Conservation (phyloP, 352 stramenopile genomes). For the Phytophthora hibernalis region DNA sequence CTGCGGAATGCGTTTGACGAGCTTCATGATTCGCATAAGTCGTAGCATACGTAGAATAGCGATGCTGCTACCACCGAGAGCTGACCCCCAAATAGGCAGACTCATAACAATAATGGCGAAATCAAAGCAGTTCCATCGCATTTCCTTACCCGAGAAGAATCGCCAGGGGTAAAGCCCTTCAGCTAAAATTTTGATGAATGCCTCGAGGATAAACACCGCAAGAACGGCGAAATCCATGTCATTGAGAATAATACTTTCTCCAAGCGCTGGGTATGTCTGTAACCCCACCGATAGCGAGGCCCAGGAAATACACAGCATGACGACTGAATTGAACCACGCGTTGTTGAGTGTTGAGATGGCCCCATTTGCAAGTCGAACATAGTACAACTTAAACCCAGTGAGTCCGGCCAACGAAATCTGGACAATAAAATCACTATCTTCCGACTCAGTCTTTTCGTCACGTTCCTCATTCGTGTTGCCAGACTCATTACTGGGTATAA, state of each 20-base stretch:
- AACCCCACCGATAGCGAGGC: slow-evolving; percentile 83
- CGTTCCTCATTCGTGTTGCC: slow-evolving; percentile 3
- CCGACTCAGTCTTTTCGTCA: slow-evolving; percentile 2
- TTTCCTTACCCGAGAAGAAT: slow-evolving; percentile 80
- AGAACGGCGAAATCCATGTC: slow-evolving; percentile 73
- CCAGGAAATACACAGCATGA: slow-evolving; percentile 84
- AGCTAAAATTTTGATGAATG: slow-evolving; percentile 77
- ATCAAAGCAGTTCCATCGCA: slow-evolving; percentile 88
- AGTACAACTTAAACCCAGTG: slow-evolving; percentile 35
- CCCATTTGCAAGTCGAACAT: slow-evolving; percentile 50
- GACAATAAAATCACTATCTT: slow-evolving; percentile 39
- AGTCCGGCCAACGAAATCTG: slow-evolving; percentile 48
- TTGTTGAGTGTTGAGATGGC: slow-evolving; percentile 55
- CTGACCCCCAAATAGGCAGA: slow-evolving; percentile 70
- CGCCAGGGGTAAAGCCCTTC: slow-evolving; percentile 75
- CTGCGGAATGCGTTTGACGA: slow-evolving; percentile 90
- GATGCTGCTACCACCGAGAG: slow-evolving; percentile 75
- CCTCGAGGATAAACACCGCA: slow-evolving; percentile 81
- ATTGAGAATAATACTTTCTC: slow-evolving; percentile 54
- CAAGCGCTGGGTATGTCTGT: slow-evolving; percentile 73
- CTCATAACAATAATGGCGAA: slow-evolving; percentile 87
- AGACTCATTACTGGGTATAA: background rate
- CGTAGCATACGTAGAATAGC: slow-evolving; percentile 87
- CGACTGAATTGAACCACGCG: slow-evolving; percentile 67
- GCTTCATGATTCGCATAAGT: slow-evolving; percentile 91